Evolutionary conservation across 805 yeast genomes (phyloP), one percentile per base, ranked within the genome.

Genomic region (Saccharomycopsis selenospora): DNA sequence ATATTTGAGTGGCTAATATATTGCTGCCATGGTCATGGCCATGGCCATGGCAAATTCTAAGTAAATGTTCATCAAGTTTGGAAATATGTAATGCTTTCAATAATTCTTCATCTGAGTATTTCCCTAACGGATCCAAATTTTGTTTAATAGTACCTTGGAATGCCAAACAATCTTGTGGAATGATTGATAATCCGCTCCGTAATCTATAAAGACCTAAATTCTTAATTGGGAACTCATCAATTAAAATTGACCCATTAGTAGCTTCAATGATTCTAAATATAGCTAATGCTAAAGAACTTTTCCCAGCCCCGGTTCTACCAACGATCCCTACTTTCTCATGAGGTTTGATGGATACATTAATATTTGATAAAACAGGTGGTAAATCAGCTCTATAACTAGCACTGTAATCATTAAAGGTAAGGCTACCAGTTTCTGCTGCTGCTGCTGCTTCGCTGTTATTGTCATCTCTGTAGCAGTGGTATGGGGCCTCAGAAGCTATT

Each of bases 291-390:
- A 80, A 64, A 0, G 84, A 72, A 0, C 82, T 74, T 54, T 81
- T 81, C 43, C 89, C 89, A 2, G 88, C 85, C 36, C 89, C 89
- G 0, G 88, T 82, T 61, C 89, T 70, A n/a, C 89, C 89, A 42
- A 82, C 87, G 56, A 82, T 77, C 47, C 89, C 88, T 51, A 82
- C 64, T 56, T 82, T 82, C 55, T 82, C 86, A 23, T 66, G 61
- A 2, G 82, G 66, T 14, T 70, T 63, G 40, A 82, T 71, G 1
- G 66, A 58, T 18, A 80, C 53, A 17, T 60, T 60, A 28, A 82
- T 65, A 36, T 72, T 60, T 30, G 67, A 72, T 56, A 82, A 62
- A 2, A 80, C 85, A 1, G 78, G 78, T 46, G 76, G 83, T 40
- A 79, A 61, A 55, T 76, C 74, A 5, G 68, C 74, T 54, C 83